Base-by-base conservation (phyloP, 2,329 filamentous ascomycete genomes). In the Geosmithia morbida region DNA sequence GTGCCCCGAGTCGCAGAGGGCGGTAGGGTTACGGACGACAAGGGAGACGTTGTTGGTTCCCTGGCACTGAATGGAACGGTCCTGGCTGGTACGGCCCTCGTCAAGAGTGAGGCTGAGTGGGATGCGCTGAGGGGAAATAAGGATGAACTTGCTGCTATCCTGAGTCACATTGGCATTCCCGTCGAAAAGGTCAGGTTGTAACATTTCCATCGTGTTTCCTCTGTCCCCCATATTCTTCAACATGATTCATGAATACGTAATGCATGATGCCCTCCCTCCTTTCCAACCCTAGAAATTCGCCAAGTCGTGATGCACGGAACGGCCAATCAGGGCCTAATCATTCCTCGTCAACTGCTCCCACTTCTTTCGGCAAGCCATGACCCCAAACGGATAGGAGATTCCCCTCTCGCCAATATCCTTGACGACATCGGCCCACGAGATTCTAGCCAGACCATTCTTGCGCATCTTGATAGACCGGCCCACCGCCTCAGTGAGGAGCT, bases 11-110 rank as follows among this genome's bases (percentile, higher is more conserved):
- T 67, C 2, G 65, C 69, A 0, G 77, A 81, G 55, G 77, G 77
- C 0, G 58, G 58, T 1, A 53, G 55, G 17, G 54, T 65, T 2
- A 51, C 60, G 4, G 52, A 49, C 2, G 48, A 56, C 33, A 52
- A 60, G 45, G 56, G 60, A 1, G 52, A 59, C 8, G 57, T 66
- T 2, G 53, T 68, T 2, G 75, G 74, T 0, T 58, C 54, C 20
- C 49, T 79, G 30, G 62, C 72, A 17, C 60, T 82, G 33, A 82
- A 83, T 47, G 79, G 79, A 2, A 81, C 79, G 0, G 59, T 82
- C n/a, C 58, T 82, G 51, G 79, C 77, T 10, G 79, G 79, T 7
- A 82, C 78, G 10, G 74, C 77, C 22, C 61, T 83, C 47, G 78
- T 82, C 16, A 82, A 81, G 62, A 76, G 58, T 26, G 61, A 74